Evolutionary conservation across 2,329 filamentous ascomycete species (phyloP), one percentile per base, ranked within the genome.

Genomic region (Aschersonia sp.): DNA sequence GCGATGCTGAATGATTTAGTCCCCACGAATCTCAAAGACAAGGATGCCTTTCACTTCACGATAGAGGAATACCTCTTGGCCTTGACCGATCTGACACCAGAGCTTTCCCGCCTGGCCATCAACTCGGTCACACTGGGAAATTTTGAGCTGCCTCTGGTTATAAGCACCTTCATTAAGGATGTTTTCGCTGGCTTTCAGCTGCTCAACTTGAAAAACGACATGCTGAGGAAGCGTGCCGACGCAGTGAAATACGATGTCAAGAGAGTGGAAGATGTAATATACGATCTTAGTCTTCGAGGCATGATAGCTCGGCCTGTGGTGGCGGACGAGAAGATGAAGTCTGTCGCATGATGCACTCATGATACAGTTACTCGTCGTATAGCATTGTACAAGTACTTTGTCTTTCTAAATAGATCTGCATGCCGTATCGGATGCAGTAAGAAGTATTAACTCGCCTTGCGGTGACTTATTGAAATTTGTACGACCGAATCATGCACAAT

Each of bases 191-290:
- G 91, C 12, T 98, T 98, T 69, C 92, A 97, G 74, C 79, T 97
- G 55, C 77, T 98, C 55, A 98, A 98, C 63, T 73, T 98, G 56
- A 97, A 97, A 75, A 98, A 98, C 59, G 92, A 98, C 63, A 81
- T 82, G 29, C 68, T 98, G 59, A 78, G 92, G 51, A 87, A 89
- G 69, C 77, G 88, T 52, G 88, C 87, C 48, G 92, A 98, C 67
- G 85, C 84, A 4, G 85, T 98, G 66, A 98, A 98, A 73, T 98
- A 98, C 62, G 84, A 85, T 58, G 88, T 98, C 59, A 98, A 97
- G 74, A 91, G 94, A 64, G 88, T 96, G 9, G 92, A 98, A 71
- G 92, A 97, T 61, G 89, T 98, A 9, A 91, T 97, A 46, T 98
- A 98, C 61, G 92, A 98, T 63, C 70, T 98, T 49, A 91, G 86